These are phyloP conservation scores for Sodiomyces alkalinus DNA, from an alignment of 2,329 filamentous ascomycete genomes.

Conservation along the genomic window DNA sequence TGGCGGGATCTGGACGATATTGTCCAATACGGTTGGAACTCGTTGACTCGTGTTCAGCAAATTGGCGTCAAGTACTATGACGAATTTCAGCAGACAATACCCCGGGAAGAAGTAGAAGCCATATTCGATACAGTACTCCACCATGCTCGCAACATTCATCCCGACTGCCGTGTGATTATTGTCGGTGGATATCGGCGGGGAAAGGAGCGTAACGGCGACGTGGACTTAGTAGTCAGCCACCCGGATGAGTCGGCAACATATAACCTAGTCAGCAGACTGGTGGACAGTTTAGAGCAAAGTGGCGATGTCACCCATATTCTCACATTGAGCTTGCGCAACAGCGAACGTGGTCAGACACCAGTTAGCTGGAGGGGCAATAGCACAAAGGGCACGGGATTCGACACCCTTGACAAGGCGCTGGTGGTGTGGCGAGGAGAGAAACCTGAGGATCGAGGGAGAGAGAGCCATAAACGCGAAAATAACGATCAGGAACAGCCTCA, in stretches of 20 bases:
- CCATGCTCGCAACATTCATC: conserved; percentile 49
- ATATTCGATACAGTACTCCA: conserved; percentile 49
- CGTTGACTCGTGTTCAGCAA: conserved; percentile 67
- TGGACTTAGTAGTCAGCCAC: conserved; percentile 75
- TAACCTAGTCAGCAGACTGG: conserved; percentile 56
- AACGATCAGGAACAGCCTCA: background rate
- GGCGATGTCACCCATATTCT: conserved; percentile 73
- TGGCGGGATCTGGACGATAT: conserved; percentile 82
- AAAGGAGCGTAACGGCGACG: conserved; percentile 60
- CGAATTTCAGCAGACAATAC: conserved; percentile 60
- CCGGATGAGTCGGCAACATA: conserved; percentile 52
- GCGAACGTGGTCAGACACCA: conserved; percentile 52
- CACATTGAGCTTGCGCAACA: conserved; percentile 51
- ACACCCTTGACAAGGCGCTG: conserved; percentile 79
- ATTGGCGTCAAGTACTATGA: conserved; percentile 92
- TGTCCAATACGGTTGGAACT: conserved; percentile 65
- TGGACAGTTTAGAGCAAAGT: conserved; percentile 51
- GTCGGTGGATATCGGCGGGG: conserved; percentile 74
- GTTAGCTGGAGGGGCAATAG: conserved; percentile 34
- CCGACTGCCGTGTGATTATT: conserved; percentile 41
- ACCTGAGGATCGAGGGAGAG: conserved; percentile 20
- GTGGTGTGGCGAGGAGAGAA: conserved; percentile 93
- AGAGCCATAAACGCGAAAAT: background rate
- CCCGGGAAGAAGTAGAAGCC: conserved; percentile 54
- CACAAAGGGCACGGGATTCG: conserved; percentile 47